Base-by-base conservation (phyloP, 768 basidiomycete genomes). In the Tricholoma flavovirens region DNA sequence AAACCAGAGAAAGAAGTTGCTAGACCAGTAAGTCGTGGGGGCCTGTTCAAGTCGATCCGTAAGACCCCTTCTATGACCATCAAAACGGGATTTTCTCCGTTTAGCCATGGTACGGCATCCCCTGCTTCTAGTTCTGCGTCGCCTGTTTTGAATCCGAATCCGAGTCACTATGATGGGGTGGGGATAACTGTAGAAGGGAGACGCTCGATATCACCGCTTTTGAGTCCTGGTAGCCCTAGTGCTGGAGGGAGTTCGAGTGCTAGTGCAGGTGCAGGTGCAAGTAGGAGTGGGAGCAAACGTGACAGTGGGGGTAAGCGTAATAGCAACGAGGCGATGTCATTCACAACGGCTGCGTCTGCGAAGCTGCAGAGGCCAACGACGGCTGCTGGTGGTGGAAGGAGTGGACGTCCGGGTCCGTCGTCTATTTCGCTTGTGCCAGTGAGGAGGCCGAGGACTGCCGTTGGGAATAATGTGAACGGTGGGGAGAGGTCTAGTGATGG, bases 31-130 rank as follows among this genome's bases (percentile, higher is more conserved):
- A 49, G 46, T 17, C 46, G 26, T 14, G 24, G 45, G 4, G 46
- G 46, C 43, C 49, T 75, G 24, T 61, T 73, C 38, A 63, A 64
- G 46, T 66, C 68, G 30, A 58, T 76, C 11, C 69, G 70, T 30
- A 68, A 71, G 53, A 63, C 67, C 12, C 70, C 75, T 3, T 74
- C 75, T 4, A 63, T 67, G 48, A 66, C 73, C 21, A 59, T 45
- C 21, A 53, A 49, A 45, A 54, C 53, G 32, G 52, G 51, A 14
- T 11, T 22, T 24, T 9, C 2, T 26, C 33, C 49, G 14, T 36
- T 50, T 9, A n/a, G 49, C 10, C 49, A 22, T 32, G 19, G 32
- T 19, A 17, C 12, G 9, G 29, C 17, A 22, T 19, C 38, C n/a
- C 15, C 17, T 10, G 40, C 8, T 42, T 42, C 40, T 42, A 11